Conservation (phyloP, 164 flowering plant species). For the Vitis vinifera region DNA sequence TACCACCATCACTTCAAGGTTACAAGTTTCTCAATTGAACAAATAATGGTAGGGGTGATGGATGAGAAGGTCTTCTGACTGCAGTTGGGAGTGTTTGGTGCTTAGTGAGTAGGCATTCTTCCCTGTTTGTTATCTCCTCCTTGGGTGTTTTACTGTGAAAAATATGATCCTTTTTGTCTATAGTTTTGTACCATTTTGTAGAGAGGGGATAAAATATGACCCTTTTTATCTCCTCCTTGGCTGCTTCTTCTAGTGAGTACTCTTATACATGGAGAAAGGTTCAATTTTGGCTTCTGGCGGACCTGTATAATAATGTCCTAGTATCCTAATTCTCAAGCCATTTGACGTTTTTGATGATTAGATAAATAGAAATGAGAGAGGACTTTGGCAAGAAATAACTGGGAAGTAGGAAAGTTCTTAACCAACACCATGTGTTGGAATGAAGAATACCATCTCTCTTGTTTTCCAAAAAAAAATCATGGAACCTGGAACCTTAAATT, state of each 20-base stretch:
- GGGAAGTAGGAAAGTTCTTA: too few species aligned
- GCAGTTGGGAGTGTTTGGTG: neutral
- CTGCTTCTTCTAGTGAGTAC: neutral
- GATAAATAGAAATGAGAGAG: neutral
- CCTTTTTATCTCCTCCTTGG: too few species aligned
- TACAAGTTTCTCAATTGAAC: conserved; percentile 77
- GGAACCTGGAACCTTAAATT: too few species aligned
- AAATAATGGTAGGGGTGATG: neutral
- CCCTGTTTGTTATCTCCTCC: neutral
- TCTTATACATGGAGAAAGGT: neutral
- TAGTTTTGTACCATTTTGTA: neutral
- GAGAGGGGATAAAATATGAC: neutral
- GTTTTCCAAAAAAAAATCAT: too few species aligned
- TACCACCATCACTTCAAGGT: conserved; percentile 68
- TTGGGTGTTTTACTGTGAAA: conserved; percentile 1
- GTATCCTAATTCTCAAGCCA: neutral
- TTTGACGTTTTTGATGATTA: neutral
- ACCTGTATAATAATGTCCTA: neutral
- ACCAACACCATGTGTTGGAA: too few species aligned
- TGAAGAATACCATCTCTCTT: too few species aligned
- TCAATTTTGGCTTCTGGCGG: neutral
- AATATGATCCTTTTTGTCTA: neutral
- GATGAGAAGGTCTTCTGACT: conserved; percentile 5
- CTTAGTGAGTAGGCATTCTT: neutral
- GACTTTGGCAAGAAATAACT: too few species aligned